Percentiles rank a stretch among this genome's conserved stretches.
Evolutionary conservation across 2,329 filamentous ascomycete species (phyloP).

Genomic region (Lecanicillium sp.): DNA sequence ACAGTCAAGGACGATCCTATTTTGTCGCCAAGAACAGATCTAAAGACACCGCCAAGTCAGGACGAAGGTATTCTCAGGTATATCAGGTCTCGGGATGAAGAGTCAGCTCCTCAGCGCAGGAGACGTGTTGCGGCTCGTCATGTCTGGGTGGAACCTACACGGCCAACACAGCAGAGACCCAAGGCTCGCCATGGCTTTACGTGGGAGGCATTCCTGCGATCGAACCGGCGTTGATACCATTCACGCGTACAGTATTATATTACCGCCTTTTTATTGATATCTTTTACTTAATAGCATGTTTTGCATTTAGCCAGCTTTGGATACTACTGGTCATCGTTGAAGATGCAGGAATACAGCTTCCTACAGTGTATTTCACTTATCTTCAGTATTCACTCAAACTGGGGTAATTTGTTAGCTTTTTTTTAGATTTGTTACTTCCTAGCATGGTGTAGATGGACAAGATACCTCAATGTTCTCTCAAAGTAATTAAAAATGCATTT

Average conservation of each 20-base stretch:
- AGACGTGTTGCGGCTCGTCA: conserved; percentile 6
- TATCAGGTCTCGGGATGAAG: conserved; percentile 11
- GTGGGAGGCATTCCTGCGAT: conserved; percentile 15
- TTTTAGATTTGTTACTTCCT: too few relatives aligned
- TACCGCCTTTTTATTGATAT: background rate
- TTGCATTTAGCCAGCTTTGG: too few relatives aligned
- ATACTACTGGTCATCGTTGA: background rate
- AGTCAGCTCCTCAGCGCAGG: background rate
- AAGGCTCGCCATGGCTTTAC: conserved; percentile 11
- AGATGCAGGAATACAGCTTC: background rate
- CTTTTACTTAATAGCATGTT: background rate
- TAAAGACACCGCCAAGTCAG: conserved; percentile 30
- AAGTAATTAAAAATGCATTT: too few relatives aligned
- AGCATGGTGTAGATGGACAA: too few relatives aligned
- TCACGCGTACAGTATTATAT: background rate
- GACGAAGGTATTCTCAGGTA: conserved; percentile 24
- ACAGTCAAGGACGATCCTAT: conserved; percentile 31
- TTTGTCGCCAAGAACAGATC: conserved; percentile 18
- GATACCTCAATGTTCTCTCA: too few relatives aligned
- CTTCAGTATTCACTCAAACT: too few relatives aligned
- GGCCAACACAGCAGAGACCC: conserved; percentile 8
- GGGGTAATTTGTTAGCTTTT: too few relatives aligned
- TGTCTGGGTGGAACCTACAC: conserved; percentile 14
- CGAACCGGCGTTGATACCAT: conserved; percentile 15
- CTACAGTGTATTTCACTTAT: too few relatives aligned